A percentile compares a stretch with the other conserved stretches of the same genome.
Conservation (phyloP, 805 yeast species). For the Cyberlindnera japonica region DNA sequence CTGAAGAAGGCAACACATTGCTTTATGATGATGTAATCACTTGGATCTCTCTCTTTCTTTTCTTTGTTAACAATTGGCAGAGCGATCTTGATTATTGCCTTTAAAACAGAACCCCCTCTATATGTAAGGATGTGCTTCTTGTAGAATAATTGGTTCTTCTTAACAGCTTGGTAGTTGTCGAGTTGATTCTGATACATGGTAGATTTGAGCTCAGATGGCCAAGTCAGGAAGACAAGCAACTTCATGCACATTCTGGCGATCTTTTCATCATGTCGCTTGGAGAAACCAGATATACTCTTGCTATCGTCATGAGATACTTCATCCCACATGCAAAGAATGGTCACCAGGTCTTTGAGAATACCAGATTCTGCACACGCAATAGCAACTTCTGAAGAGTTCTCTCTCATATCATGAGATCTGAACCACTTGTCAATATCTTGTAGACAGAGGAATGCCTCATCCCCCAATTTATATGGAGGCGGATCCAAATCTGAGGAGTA, state of each 20-base stretch:
- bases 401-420: constrained; percentile 71
- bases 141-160: constrained; percentile 64
- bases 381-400: constrained; percentile 74
- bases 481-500: constrained; percentile 44
- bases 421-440: constrained; percentile 90
- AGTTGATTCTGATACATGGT: constrained; percentile 48
- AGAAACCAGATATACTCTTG: constrained; percentile 27
- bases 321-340: constrained; percentile 75
- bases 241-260: constrained; percentile 74
- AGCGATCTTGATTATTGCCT: constrained; percentile 66
- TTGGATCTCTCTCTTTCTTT: constrained; percentile 53
- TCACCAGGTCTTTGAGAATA: constrained; percentile 71
- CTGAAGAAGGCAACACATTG: constrained; percentile 71
- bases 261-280: constrained; percentile 44
- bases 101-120: constrained; percentile 58
- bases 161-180: constrained; percentile 53
- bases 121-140: constrained; percentile 62
- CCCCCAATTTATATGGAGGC: constrained; percentile 73
- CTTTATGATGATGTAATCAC: constrained; percentile 71
- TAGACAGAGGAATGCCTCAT: constrained; percentile 69
- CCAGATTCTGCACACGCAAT: constrained; percentile 81
- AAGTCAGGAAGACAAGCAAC: constrained; percentile 74
- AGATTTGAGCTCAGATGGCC: constrained; percentile 74
- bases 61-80: constrained; percentile 53
- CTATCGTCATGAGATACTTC: constrained; percentile 30